Base-by-base conservation (phyloP, 768 basidiomycete genomes). In the Erythrobasidium yunnanense region DNA sequence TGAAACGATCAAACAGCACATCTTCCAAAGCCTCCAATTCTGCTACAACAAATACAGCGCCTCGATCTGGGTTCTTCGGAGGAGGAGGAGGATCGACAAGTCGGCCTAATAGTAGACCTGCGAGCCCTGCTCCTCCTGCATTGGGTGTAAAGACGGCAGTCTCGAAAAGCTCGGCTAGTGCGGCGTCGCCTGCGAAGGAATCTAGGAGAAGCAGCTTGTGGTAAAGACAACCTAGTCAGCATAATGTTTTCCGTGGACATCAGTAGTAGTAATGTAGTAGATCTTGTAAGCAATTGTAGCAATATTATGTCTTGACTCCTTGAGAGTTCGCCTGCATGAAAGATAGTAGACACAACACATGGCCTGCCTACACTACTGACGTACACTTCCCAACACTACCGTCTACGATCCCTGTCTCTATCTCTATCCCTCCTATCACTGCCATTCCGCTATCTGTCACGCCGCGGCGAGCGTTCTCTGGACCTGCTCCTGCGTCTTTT, bases 11-110 rank as follows among this genome's bases (percentile, higher is more conserved):
- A 3, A n/a, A 42, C 27, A 4, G 34, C 13, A 42, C 18, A 23
- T 20, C 50, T 8, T 58, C 60, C 20, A 63, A 30, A 63, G 38
- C 47, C 60, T 30, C 60, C 47, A 32, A 38, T 34, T 60, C 46
- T 29, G 42, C 32, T 18, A 46, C 47, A 51, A 49, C 60, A 34
- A 58, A 46, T 47, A 33, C 56, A 42, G 32, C n/a, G n/a, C n/a
- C 18, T 27, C 38, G 34, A 23, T 45, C 34, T 45, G 45, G 56
- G 20, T 58, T 42, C 25, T 23, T 58, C 13, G 60, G 60, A 8
- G 25, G 47, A 30, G 49, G 49, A 8, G 49, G 13, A 23, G 49
- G 13, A n/a, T n/a, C n/a, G n/a, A n/a, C n/a, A 8, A 51, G 49
- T 25, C 11, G 22, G 49, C 49, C 11, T 8, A 25, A 25, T 13